phyloP scores from a whole-genome alignment of 2,329 filamentous ascomycete species.

The Dactylellina drechsleri region DNA sequence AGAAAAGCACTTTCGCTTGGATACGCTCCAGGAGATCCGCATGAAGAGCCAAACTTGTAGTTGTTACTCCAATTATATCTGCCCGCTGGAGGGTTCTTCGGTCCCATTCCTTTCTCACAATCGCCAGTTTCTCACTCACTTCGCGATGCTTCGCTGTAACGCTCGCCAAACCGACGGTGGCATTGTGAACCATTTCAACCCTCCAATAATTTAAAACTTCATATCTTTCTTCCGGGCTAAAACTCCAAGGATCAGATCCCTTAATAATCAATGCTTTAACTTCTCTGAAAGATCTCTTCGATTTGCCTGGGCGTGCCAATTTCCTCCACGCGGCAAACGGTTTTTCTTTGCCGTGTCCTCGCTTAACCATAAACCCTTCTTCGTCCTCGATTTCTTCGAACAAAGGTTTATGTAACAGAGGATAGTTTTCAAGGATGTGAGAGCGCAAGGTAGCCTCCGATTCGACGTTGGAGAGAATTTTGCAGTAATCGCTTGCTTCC shows the following conservation, averaged over 20 bases:
- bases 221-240: constrained; percentile 14
- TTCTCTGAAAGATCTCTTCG: neutral
- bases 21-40: constrained; percentile 66
- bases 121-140: constrained; percentile 30
- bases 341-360: constrained; percentile 13
- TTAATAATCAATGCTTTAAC: neutral
- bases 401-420: neutral
- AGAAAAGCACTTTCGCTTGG: constrained; percentile 69
- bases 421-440: constrained; percentile 22
- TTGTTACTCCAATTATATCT: constrained; percentile 70
- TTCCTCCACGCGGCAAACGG: constrained; percentile 31
- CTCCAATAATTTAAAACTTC: constrained; percentile 30
- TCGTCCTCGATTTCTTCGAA: constrained; percentile 20
- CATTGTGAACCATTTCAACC: constrained; percentile 29
- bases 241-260: constrained; percentile 22
- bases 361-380: constrained; percentile 25
- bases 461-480: neutral
- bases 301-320: neutral
- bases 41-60: constrained; percentile 69
- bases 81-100: constrained; percentile 24
- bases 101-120: constrained; percentile 39
- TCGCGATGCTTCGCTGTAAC: constrained; percentile 21
- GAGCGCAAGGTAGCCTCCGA: constrained; percentile 21
- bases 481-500: constrained; percentile 30
- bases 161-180: constrained; percentile 10